phyloP scores from a whole-genome alignment of 2,329 filamentous ascomycete genomes.

The Ophiocordyceps robertsii region DNA sequence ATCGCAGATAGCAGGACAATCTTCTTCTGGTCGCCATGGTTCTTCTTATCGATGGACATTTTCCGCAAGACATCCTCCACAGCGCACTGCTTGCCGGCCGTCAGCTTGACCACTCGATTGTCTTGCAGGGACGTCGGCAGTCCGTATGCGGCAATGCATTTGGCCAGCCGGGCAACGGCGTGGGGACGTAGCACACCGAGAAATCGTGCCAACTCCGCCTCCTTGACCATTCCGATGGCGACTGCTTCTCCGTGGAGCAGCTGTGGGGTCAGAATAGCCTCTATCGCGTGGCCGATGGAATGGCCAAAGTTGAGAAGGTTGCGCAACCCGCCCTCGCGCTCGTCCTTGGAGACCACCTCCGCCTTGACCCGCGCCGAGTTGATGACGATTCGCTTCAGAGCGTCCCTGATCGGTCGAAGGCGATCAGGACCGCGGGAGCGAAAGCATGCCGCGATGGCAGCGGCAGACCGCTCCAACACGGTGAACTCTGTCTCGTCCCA shows the following conservation, averaged over 20 bases:
- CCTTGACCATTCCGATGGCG: conserved; percentile 96
- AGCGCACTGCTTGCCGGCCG: conserved; percentile 75
- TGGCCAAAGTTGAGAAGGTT: conserved; percentile 97
- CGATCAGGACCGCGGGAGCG: conserved; percentile 31
- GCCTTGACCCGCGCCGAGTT: conserved; percentile 91
- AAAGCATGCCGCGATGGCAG: conserved; percentile 47
- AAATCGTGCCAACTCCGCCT: conserved; percentile 84
- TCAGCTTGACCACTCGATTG: conserved; percentile 66
- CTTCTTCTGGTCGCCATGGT: conserved; percentile 89
- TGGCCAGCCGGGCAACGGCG: conserved; percentile 77
- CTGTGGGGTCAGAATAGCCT: conserved; percentile 90
- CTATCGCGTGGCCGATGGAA: conserved; percentile 92
- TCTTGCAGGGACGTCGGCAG: conserved; percentile 77
- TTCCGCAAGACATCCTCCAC: conserved; percentile 77
- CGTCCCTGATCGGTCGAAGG: conserved; percentile 55
- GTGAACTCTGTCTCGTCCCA: conserved; percentile 84
- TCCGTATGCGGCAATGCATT: conserved; percentile 90
- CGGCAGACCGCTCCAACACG: conserved; percentile 68
- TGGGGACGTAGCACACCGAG: conserved; percentile 74
- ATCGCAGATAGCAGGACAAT: conserved; percentile 86
- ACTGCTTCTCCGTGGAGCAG: conserved; percentile 93
- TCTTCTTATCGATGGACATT: conserved; percentile 99
- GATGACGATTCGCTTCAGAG: conserved; percentile 67
- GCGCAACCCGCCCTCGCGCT: conserved; percentile 83
- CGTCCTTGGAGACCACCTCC: conserved; percentile 84